These are phyloP conservation scores for Diplodia seriata DNA, from an alignment of 2,329 filamentous ascomycete species.

Conservation along the genomic window DNA sequence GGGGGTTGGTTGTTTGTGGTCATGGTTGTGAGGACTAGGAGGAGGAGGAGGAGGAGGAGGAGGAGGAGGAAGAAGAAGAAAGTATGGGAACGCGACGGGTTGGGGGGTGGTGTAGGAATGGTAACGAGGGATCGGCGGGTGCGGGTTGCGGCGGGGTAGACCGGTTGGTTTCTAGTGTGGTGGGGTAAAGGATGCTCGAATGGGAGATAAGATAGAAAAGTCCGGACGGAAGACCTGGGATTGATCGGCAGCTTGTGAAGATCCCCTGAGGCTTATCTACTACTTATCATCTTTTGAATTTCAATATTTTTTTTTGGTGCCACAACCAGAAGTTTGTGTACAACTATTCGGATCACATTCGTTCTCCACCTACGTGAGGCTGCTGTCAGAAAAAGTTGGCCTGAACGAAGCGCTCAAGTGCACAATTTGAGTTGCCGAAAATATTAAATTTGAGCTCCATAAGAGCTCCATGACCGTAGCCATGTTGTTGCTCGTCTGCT, in stretches of 20 bases:
- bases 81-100: neutral
- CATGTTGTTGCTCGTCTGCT: slow-evolving; percentile 8
- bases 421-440: neutral
- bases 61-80: neutral
- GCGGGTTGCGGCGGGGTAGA: slow-evolving; percentile 4
- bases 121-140: neutral
- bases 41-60: neutral
- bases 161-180: neutral
- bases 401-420: neutral
- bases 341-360: neutral
- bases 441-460: slow-evolving; percentile 19
- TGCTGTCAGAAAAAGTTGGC: neutral
- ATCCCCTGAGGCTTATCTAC: neutral
- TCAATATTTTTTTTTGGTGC: neutral
- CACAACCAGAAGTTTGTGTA: neutral
- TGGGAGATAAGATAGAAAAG: slow-evolving; percentile 18
- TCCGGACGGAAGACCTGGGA: neutral
- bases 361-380: too few relatives aligned
- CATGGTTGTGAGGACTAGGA: neutral
- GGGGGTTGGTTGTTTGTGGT: neutral
- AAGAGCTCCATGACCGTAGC: slow-evolving; percentile 13
- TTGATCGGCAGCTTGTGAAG: slow-evolving; percentile 10
- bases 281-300: neutral
- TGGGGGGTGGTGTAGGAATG: neutral
- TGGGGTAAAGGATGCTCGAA: neutral